phyloP scores from a whole-genome alignment of 257 asterid species.

The Osmanthus fragrans region DNA sequence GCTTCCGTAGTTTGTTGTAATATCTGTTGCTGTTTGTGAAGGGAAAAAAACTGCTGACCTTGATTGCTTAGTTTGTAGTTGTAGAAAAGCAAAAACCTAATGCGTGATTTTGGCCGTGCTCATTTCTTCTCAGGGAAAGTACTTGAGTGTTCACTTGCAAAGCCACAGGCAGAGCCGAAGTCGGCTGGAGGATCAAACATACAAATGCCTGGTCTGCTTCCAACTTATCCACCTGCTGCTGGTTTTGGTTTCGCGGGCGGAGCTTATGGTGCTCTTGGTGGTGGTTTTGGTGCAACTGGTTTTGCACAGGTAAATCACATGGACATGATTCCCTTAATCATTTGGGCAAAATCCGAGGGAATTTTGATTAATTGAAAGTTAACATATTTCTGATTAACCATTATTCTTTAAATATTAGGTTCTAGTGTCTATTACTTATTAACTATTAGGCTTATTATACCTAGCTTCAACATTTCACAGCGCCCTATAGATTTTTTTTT shows the following conservation, averaged over 20 bases:
- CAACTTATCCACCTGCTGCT: slow-evolving; percentile 70
- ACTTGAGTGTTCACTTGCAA: slow-evolving; percentile 94
- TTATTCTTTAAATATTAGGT: background rate
- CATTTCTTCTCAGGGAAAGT: slow-evolving; percentile 61
- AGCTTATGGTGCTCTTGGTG: slow-evolving; percentile 71
- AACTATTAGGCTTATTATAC: background rate
- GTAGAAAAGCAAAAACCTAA: background rate
- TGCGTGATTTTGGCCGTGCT: background rate
- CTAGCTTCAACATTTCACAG: background rate
- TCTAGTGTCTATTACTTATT: background rate
- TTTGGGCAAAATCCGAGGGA: background rate
- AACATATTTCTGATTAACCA: background rate
- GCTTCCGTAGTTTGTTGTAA: background rate
- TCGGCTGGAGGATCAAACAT: slow-evolving; percentile 53
- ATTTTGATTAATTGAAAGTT: background rate
- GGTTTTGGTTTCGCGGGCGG: slow-evolving; percentile 80
- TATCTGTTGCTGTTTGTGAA: background rate
- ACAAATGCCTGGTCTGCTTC: slow-evolving; percentile 59
- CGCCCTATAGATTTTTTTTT: background rate
- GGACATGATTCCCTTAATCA: slow-evolving; percentile 4
- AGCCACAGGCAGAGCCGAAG: slow-evolving; percentile 94
- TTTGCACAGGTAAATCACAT: slow-evolving; percentile 60
- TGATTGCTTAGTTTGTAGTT: background rate
- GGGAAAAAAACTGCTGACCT: background rate
- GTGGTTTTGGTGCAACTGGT: slow-evolving; percentile 57